phyloP scores from a whole-genome alignment of 768 basidiomycete species.

The Mycena epipterygia region DNA sequence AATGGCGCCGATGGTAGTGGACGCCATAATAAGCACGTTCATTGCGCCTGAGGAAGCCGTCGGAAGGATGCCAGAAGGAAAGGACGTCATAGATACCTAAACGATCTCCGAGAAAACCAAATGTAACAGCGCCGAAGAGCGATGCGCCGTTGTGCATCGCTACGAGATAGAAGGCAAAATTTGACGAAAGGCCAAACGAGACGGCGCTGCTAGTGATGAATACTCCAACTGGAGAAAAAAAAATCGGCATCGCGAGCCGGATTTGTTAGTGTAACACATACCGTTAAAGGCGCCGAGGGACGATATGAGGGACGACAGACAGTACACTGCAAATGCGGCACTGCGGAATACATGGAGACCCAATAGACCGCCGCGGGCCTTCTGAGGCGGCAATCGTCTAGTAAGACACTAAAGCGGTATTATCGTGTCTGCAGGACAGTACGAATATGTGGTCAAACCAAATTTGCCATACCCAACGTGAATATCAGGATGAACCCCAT shows the following conservation, averaged over 20 bases:
- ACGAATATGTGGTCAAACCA: not conserved
- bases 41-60: not conserved
- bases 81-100: not conserved
- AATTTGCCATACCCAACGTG: not conserved
- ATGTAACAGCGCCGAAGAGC: not conserved
- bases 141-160: not conserved
- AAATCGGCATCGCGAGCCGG: not conserved
- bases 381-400: not conserved
- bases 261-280: not conserved
- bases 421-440: no score
- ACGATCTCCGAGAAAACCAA: not conserved
- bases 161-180: constrained; percentile 4
- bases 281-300: not conserved
- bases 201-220: not conserved
- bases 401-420: not conserved
- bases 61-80: not conserved
- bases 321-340: not conserved
- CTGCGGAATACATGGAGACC: not conserved
- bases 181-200: not conserved
- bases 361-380: not conserved
- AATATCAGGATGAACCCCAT: constrained; percentile 4
- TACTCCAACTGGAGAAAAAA: not conserved
- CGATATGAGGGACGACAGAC: not conserved
- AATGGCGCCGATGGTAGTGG: not conserved
- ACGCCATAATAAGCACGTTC: not conserved